Percentiles rank a stretch among this genome's conserved stretches.
Evolutionary conservation across 768 basidiomycete species (phyloP).

Genomic region (Mycena rosella): DNA sequence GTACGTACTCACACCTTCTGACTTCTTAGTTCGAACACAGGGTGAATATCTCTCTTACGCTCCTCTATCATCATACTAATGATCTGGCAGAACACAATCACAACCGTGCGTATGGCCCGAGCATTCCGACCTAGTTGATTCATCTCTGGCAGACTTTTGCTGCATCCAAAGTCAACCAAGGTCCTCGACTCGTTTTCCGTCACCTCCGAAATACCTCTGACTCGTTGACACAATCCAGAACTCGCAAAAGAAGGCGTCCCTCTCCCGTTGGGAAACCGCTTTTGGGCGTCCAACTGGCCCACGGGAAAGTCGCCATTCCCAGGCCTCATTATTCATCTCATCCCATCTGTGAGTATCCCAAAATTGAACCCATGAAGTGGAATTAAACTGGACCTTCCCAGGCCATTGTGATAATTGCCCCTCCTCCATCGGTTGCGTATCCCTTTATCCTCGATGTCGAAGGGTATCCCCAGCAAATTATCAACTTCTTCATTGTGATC

Average conservation of each 20-base stretch:
- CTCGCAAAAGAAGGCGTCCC: slow-evolving; percentile 75
- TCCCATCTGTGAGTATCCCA: slow-evolving; percentile 56
- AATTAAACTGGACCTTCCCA: slow-evolving; percentile 25
- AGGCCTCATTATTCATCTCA: slow-evolving; percentile 67
- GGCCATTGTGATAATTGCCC: slow-evolving; percentile 67
- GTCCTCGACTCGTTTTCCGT: slow-evolving; percentile 35
- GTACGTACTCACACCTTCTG: background rate
- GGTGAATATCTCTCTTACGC: background rate
- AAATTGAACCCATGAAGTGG: no score
- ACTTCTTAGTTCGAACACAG: background rate
- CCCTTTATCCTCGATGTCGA: slow-evolving; percentile 72
- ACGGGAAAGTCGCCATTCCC: slow-evolving; percentile 69
- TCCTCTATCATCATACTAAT: background rate
- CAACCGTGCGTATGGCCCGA: slow-evolving; percentile 34
- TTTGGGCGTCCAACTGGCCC: slow-evolving; percentile 76
- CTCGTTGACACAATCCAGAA: slow-evolving; percentile 47
- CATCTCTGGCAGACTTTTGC: slow-evolving; percentile 57
- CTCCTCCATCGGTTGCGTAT: slow-evolving; percentile 65
- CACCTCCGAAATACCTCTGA: no score
- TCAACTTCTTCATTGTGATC: slow-evolving; percentile 68
- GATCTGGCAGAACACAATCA: slow-evolving; percentile 41
- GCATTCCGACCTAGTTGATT: background rate
- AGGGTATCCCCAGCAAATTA: slow-evolving; percentile 67
- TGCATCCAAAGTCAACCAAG: slow-evolving; percentile 66
- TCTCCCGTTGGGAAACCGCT: slow-evolving; percentile 67